Percentiles rank a stretch among this genome's conserved stretches.
phyloP scores from a whole-genome alignment of 2,329 filamentous ascomycete species.

The Fusarium scirpi region DNA sequence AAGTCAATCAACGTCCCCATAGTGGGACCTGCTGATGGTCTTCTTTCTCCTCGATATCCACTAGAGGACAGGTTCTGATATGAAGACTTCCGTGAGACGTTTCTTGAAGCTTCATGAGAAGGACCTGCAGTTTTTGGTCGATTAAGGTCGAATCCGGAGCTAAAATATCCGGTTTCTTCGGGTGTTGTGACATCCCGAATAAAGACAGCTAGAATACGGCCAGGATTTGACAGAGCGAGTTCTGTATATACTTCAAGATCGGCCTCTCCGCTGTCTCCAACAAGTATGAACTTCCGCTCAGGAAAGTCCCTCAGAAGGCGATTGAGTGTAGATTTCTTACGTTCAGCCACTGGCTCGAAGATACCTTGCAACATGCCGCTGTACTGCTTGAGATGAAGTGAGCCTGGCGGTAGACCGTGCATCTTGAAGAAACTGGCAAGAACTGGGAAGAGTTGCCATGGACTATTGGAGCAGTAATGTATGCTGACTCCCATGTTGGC shows the following conservation, averaged over 20 bases:
- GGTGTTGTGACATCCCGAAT: slow-evolving; percentile 95
- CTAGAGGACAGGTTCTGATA: slow-evolving; percentile 47
- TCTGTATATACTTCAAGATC: slow-evolving; percentile 98
- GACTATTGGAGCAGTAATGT: slow-evolving; percentile 99
- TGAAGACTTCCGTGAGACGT: slow-evolving; percentile 28
- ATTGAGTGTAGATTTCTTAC: slow-evolving; percentile 90
- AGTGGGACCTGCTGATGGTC: slow-evolving; percentile 52
- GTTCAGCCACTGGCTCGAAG: slow-evolving; percentile 95
- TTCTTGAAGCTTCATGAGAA: slow-evolving; percentile 44
- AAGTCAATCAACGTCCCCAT: slow-evolving; percentile 73
- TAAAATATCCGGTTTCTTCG: slow-evolving; percentile 79
- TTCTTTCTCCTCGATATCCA: slow-evolving; percentile 33
- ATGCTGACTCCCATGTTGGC: slow-evolving; percentile 84
- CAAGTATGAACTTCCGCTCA: slow-evolving; percentile 85
- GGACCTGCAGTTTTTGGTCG: slow-evolving; percentile 46
- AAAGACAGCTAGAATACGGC: slow-evolving; percentile 86
- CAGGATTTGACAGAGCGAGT: slow-evolving; percentile 85
- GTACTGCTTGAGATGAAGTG: slow-evolving; percentile 96
- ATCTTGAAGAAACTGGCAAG: slow-evolving; percentile 86
- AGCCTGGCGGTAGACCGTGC: slow-evolving; percentile 85
- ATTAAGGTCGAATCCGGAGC: slow-evolving; percentile 61
- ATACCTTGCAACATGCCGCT: slow-evolving; percentile 97
- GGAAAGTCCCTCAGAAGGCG: slow-evolving; percentile 91
- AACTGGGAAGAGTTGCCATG: slow-evolving; percentile 96
- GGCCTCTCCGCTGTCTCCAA: slow-evolving; percentile 96